Percentiles rank a stretch among this genome's conserved stretches.
phyloP scores from a whole-genome alignment of 2,329 filamentous ascomycete species.

The Penicillium sp. region DNA sequence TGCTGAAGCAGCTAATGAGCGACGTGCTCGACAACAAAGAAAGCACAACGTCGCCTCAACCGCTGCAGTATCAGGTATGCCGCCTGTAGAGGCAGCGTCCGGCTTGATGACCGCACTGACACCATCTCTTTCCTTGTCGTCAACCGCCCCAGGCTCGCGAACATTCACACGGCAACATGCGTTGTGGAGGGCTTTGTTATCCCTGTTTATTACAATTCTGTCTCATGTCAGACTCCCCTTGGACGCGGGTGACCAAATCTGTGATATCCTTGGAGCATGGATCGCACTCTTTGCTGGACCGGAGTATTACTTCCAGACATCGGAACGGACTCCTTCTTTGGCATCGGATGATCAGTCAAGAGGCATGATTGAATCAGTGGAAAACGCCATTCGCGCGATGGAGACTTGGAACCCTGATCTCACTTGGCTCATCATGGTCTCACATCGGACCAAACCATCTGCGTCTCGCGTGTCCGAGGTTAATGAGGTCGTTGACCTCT shows the following conservation, averaged over 20 bases:
- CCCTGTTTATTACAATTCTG: slow-evolving; percentile 44
- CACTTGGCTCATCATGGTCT: slow-evolving; percentile 44
- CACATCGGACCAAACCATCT: slow-evolving; percentile 11
- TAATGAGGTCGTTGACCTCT: slow-evolving; percentile 33
- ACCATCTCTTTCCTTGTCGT: slow-evolving; percentile 24
- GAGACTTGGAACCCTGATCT: slow-evolving; percentile 45
- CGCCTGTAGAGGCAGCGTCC: not conserved
- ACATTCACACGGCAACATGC: slow-evolving; percentile 43
- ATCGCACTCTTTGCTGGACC: slow-evolving; percentile 38
- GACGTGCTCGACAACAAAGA: slow-evolving; percentile 29
- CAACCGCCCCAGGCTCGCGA: slow-evolving; percentile 23
- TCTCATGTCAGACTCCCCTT: slow-evolving; percentile 42
- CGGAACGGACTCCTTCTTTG: not conserved
- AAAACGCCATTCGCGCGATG: slow-evolving; percentile 41
- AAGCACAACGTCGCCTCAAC: not conserved
- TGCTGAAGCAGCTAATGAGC: slow-evolving; percentile 37
- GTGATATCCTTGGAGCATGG: slow-evolving; percentile 40
- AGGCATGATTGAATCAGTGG: slow-evolving; percentile 24
- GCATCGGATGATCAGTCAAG: slow-evolving; percentile 1
- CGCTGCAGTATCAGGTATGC: not conserved
- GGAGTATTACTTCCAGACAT: slow-evolving; percentile 33
- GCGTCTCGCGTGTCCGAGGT: not conserved
- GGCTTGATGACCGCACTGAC: slow-evolving; percentile 5
- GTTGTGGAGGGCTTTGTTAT: slow-evolving; percentile 40
- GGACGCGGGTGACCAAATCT: slow-evolving; percentile 44